Conservation (phyloP, 441 rosid species). For the Bocquillonia castaneifolia region DNA sequence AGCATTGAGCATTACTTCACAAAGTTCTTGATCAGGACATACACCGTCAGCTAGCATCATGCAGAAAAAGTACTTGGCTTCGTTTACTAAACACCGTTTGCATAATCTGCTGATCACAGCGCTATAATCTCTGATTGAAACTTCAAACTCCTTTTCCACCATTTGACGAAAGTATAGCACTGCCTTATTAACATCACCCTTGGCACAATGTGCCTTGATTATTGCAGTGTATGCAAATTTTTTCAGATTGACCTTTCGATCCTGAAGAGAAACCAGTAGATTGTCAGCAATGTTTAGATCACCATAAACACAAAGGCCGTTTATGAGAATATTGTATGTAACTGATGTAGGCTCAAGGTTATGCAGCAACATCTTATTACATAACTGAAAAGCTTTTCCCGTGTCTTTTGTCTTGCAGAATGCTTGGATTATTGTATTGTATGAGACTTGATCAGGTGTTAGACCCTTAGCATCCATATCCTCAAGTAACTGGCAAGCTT, state of each 20-base stretch:
- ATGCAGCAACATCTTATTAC: constrained; percentile 39
- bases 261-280: constrained; percentile 48
- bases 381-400: constrained; percentile 40
- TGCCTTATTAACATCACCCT: constrained; percentile 50
- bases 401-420: constrained; percentile 43
- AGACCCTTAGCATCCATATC: constrained; percentile 51
- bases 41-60: constrained; percentile 52
- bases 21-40: constrained; percentile 56
- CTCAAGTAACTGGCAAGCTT: constrained; percentile 44
- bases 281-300: constrained; percentile 47
- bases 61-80: constrained; percentile 45
- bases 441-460: constrained; percentile 62
- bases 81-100: constrained; percentile 37
- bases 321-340: constrained; percentile 60
- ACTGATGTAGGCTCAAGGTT: constrained; percentile 52
- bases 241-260: constrained; percentile 29
- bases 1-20: constrained; percentile 43
- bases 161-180: constrained; percentile 39
- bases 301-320: constrained; percentile 50
- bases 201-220: constrained; percentile 70
- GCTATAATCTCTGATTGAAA: constrained; percentile 58
- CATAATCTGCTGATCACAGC: constrained; percentile 67
- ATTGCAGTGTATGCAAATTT: constrained; percentile 60
- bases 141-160: constrained; percentile 51
- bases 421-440: constrained; percentile 57